Evolutionary conservation across 2,329 filamentous ascomycete species (phyloP).

Genomic region (Apiospora malaysiana): DNA sequence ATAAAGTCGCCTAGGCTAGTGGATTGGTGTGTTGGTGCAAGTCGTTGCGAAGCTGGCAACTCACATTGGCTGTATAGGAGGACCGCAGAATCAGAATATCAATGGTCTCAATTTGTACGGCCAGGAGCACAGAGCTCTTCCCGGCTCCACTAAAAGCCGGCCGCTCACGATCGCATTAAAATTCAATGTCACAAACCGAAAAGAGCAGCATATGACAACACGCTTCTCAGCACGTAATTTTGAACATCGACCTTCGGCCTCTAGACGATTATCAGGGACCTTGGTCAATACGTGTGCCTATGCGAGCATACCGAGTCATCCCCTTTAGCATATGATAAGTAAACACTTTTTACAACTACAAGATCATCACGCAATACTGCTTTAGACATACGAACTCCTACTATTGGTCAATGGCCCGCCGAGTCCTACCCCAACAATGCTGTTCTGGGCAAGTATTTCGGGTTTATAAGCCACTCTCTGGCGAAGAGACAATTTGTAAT

Average conservation of each 20-base stretch:
- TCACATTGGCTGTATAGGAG: not conserved
- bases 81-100: not conserved
- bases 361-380: not conserved
- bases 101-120: not conserved
- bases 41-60: not conserved
- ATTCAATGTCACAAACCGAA: not conserved
- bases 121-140: not conserved
- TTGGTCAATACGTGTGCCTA: too few species aligned
- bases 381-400: not conserved
- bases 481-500: not conserved
- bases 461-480: not conserved
- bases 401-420: not conserved
- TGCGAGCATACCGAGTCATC: too few species aligned
- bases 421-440: too few species aligned
- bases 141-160: not conserved
- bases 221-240: too few species aligned
- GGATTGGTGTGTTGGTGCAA: not conserved
- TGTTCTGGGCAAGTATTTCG: not conserved
- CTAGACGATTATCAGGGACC: too few species aligned
- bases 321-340: not conserved
- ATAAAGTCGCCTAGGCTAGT: not conserved
- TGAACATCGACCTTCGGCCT: too few species aligned
- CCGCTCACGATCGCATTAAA: not conserved
- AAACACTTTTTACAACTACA: not conserved
- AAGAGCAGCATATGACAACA: not conserved